phyloP scores from a whole-genome alignment of 768 basidiomycete genomes.

The button mushroom (Agaricus bisporus) region DNA sequence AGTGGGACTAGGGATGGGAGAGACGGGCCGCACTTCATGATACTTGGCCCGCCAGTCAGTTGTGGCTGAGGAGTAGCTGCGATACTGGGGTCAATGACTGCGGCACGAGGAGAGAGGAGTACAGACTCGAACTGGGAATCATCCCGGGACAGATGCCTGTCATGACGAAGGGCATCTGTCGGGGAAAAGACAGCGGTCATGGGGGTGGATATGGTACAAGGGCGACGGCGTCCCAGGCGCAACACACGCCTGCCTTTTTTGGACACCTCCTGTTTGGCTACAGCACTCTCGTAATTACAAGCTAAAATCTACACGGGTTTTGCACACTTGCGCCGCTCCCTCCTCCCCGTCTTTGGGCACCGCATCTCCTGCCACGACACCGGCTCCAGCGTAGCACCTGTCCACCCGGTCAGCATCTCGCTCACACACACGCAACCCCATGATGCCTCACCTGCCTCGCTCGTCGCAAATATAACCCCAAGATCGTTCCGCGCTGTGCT shows the following conservation, averaged over 20 bases:
- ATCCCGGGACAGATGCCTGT: conserved; percentile 58
- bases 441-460: conserved; percentile 59
- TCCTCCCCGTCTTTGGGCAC: conserved; percentile 71
- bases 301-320: conserved; percentile 61
- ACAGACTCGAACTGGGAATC: conserved; percentile 56
- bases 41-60: conserved; percentile 78
- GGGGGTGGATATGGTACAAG: conserved; percentile 5
- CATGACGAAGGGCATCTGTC: conserved; percentile 52
- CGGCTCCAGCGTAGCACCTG: conserved; percentile 79
- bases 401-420: not conserved
- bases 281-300: conserved; percentile 2
- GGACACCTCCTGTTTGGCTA: conserved; percentile 13
- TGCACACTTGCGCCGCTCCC: conserved; percentile 82
- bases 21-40: conserved; percentile 44
- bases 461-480: conserved; percentile 87
- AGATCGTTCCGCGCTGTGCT: conserved; percentile 88
- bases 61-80: conserved; percentile 47
- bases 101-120: conserved; percentile 12
- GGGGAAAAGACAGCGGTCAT: conserved; percentile 67
- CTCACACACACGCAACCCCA: conserved; percentile 16
- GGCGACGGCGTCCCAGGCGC: not conserved
- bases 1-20: not conserved
- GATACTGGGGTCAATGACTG: conserved; percentile 12
- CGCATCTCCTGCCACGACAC: conserved; percentile 92
- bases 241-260: conserved; percentile 21